Percentiles rank a stretch among this genome's conserved stretches.
Evolutionary conservation across 257 asterid species (phyloP).

Genomic region (Rhazya stricta): DNA sequence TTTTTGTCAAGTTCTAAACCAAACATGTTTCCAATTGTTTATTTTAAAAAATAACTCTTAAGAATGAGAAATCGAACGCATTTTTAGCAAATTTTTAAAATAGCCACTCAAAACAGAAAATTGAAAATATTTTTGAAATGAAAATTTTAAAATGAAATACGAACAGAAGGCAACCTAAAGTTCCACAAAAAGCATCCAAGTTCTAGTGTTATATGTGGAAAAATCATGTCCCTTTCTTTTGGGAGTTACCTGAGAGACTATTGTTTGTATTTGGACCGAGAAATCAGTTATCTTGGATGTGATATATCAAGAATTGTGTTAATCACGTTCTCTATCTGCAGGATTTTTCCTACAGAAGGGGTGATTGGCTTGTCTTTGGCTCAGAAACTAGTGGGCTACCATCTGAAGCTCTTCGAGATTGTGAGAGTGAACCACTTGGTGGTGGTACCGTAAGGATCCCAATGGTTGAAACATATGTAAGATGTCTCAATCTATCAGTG

Average conservation of each 20-base stretch:
- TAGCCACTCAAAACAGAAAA: no score
- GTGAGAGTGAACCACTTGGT: constrained; percentile 53
- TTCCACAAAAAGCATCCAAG: neutral
- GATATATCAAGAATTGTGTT: neutral
- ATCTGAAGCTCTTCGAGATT: constrained; percentile 72
- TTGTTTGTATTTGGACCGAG: neutral
- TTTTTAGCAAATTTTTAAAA: no score
- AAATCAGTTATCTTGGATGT: neutral
- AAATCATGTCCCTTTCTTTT: neutral
- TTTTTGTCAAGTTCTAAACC: no score
- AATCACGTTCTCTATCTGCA: constrained; percentile 25
- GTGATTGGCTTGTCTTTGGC: constrained; percentile 97
- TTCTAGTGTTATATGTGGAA: neutral
- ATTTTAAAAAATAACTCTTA: no score
- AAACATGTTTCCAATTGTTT: no score
- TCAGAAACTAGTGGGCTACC: constrained; percentile 86
- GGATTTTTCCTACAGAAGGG: constrained; percentile 77
- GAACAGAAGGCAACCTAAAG: no score
- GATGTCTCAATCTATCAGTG: constrained; percentile 88
- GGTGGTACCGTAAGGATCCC: constrained; percentile 83
- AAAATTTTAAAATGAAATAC: no score
- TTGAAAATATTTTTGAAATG: no score
- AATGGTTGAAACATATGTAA: constrained; percentile 88
- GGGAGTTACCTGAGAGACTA: neutral
- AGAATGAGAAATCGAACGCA: no score